Base-by-base conservation (phyloP, 352 stramenopile genomes). In the Pythium folliculosum region DNA sequence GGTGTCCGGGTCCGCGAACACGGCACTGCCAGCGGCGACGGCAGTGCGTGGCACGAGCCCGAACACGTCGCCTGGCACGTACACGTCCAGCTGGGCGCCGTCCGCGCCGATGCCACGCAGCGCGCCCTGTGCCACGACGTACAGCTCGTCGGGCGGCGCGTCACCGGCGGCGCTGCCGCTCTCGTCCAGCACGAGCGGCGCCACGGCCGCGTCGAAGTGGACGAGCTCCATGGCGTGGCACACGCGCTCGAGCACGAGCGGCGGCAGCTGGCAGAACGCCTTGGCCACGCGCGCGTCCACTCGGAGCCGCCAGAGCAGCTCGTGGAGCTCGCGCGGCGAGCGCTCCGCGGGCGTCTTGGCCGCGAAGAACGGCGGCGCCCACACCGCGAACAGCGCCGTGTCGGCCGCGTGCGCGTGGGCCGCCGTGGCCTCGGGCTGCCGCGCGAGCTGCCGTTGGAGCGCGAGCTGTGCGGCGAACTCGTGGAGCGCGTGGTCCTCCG, bases 191-290 rank as follows among this genome's bases (percentile, higher is more conserved):
- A 56, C 69, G 30, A 35, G 37, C 27, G 13, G 68, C 45, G 2
- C 60, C 12, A 8, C 61, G n/a, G 27, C 21, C 4, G 35, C 32
- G 2, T 48, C 37, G 45, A 71, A 77, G 3, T 78, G 69, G 3
- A 67, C 63, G 1, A 83, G 43, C 35, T 86, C 64, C 62, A 90
- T 77, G 21, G 70, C 65, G 52, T 88, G 69, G 35, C 72, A 78
- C 7, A 90, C 45, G 1, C 82, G 72, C 30, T 89, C 82, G 16
- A 89, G 60, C 7, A 88, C 76, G 12, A 88, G 48, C 0, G 80
- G 80, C 1, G 82, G 77, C 51, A 90, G 78, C 63, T 91, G 82
- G 57, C 81, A 82, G 30, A 86, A 74, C 35, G 77, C 67, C 51
- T 77, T 87, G 16, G 58, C 74, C 17, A 83, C 35, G 0, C 54